These are phyloP conservation scores for Coniella vitis DNA, from an alignment of 2,329 filamentous ascomycete genomes.

Conservation along the genomic window DNA sequence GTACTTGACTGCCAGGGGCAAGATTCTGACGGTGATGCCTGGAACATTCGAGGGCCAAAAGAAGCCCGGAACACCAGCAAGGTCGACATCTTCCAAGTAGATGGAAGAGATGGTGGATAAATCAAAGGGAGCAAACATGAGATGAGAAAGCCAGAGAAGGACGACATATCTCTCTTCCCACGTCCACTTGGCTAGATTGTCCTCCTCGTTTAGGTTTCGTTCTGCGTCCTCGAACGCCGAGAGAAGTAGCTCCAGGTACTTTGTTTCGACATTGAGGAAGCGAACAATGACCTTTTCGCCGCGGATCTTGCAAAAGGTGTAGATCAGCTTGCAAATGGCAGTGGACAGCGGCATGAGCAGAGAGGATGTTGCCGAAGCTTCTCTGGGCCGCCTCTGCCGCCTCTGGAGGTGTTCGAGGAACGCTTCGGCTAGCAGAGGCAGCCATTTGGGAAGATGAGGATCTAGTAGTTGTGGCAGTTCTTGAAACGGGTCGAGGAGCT, in stretches of 20 bases:
- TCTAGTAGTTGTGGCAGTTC: constrained; percentile 92
- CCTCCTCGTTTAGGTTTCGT: constrained; percentile 13
- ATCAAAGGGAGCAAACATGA: constrained; percentile 84
- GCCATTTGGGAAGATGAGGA: constrained; percentile 66
- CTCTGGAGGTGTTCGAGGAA: constrained; percentile 61
- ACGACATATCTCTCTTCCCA: constrained; percentile 91
- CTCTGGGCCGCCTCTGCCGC: constrained; percentile 32
- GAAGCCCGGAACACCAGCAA: constrained; percentile 40
- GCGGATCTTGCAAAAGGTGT: constrained; percentile 88
- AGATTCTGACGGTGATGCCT: constrained; percentile 60
- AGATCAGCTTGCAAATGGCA: constrained; percentile 74
- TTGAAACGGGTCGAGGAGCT: constrained; percentile 78
- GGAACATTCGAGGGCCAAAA: constrained; percentile 56
- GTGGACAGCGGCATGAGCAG: constrained; percentile 52
- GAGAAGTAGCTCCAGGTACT: constrained; percentile 74
- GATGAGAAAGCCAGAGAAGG: constrained; percentile 78
- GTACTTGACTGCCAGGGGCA: constrained; percentile 65
- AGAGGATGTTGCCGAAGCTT: constrained; percentile 23
- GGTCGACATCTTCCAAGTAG: constrained; percentile 39
- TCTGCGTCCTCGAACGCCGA: constrained; percentile 62
- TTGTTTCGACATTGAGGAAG: constrained; percentile 86
- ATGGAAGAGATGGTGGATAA: constrained; percentile 72
- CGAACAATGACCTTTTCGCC: constrained; percentile 88
- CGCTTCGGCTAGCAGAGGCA: constrained; percentile 67
- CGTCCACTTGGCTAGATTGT: constrained; percentile 36